These are phyloP conservation scores for Trichoderma oligosporum DNA, from an alignment of 2,329 filamentous ascomycete genomes.

Conservation along the genomic window DNA sequence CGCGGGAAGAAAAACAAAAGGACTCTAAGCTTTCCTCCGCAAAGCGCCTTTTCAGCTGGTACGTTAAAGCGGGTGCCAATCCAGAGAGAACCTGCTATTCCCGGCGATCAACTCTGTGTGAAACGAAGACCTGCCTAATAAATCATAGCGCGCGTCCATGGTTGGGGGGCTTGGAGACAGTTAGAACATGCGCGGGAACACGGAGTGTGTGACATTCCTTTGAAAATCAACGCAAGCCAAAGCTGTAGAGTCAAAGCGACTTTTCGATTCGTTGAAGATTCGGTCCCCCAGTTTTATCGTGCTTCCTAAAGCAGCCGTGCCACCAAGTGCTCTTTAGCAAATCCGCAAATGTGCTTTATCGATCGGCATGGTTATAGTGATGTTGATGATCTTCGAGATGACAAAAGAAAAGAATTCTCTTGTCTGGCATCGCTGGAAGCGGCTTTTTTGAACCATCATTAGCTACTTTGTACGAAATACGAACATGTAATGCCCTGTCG, in stretches of 20 bases:
- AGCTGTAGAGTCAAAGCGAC: background rate
- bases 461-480: too few species aligned
- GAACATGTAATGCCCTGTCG: too few species aligned
- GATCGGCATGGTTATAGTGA: too few species aligned
- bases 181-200: constrained; percentile 1
- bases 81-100: constrained; percentile 7
- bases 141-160: constrained; percentile 3
- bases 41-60: background rate
- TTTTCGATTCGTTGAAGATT: too few species aligned
- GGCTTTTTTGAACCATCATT: too few species aligned
- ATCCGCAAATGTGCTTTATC: too few species aligned
- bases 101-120: constrained; percentile 1
- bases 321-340: too few species aligned
- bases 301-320: too few species aligned
- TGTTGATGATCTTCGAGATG: too few species aligned
- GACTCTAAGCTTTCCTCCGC: background rate
- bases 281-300: too few species aligned
- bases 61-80: constrained; percentile 10
- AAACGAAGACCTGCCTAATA: constrained; percentile 17
- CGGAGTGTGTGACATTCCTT: constrained; percentile 1
- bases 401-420: too few species aligned
- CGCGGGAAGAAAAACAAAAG: background rate
- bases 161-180: constrained; percentile 8
- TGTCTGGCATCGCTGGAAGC: too few species aligned
- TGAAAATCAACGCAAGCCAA: background rate